A percentile compares a stretch with the other conserved stretches of the same genome.
Conservation (phyloP, 2,329 filamentous ascomycete genomes). For the Fonsecaea pedrosoi region DNA sequence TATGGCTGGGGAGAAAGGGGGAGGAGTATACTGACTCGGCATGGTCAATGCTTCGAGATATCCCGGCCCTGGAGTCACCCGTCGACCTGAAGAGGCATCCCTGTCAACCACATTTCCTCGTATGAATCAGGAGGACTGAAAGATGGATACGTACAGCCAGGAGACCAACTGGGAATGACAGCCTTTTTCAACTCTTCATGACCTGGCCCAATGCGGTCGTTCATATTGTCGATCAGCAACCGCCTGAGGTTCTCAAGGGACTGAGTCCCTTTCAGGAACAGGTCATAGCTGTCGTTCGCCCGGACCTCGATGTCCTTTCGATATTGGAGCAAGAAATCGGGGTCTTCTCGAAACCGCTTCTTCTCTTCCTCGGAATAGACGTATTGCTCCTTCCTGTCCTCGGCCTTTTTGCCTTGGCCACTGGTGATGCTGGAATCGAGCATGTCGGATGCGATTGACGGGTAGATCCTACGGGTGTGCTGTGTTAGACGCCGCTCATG, state of each 20-base stretch:
- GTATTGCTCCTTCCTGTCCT: conserved; percentile 26
- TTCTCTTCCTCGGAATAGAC: conserved; percentile 30
- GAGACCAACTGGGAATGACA: conserved; percentile 38
- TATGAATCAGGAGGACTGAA: too few relatives aligned
- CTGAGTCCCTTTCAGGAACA: conserved; percentile 52
- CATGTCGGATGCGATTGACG: conserved; percentile 9
- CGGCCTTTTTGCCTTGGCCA: neutral
- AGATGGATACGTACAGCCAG: conserved; percentile 46
- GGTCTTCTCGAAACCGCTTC: conserved; percentile 50
- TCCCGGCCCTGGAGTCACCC: conserved; percentile 58
- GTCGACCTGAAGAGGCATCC: conserved; percentile 39
- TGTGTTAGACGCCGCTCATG: too few relatives aligned
- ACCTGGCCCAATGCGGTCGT: conserved; percentile 50
- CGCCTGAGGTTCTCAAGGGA: conserved; percentile 49
- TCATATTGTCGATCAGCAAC: conserved; percentile 48
- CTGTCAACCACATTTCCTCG: too few relatives aligned
- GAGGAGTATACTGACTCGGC: conserved; percentile 33
- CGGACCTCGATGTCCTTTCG: conserved; percentile 54
- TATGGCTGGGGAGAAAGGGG: neutral
- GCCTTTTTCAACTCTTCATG: conserved; percentile 52
- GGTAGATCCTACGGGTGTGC: conserved; percentile 25
- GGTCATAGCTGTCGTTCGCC: conserved; percentile 53
- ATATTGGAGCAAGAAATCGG: conserved; percentile 51
- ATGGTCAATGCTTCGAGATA: conserved; percentile 58
- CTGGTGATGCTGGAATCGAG: neutral